Percentiles rank a stretch among this genome's conserved stretches.
These are phyloP conservation scores for Pichia exigua DNA, from an alignment of 805 yeast species.

Conservation along the genomic window DNA sequence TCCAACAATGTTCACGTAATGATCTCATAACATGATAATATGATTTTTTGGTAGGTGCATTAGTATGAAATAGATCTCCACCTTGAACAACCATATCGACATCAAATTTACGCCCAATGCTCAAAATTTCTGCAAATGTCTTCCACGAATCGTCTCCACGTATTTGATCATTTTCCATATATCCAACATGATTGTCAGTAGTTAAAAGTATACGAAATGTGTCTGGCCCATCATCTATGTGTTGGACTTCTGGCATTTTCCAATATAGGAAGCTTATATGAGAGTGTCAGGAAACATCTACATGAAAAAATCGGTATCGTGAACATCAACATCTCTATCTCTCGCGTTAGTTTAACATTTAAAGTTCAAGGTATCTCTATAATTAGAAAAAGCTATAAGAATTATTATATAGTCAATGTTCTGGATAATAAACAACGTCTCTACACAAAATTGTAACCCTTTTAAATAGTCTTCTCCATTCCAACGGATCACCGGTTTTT, in stretches of 20 bases:
- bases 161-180: conserved; percentile 80
- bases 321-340: background rate
- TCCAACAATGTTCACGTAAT: conserved; percentile 65
- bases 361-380: background rate
- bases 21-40: conserved; percentile 74
- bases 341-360: background rate
- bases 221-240: conserved; percentile 45
- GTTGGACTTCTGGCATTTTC: conserved; percentile 33
- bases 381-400: too few relatives aligned
- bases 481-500: conserved; percentile 59
- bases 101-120: conserved; percentile 57
- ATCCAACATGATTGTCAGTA: conserved; percentile 96
- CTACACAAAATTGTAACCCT: conserved; percentile 48
- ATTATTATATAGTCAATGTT: background rate
- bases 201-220: conserved; percentile 76
- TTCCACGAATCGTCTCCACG: conserved; percentile 85
- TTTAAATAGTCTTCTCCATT: conserved; percentile 64
- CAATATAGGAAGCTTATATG: background rate
- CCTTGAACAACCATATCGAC: conserved; percentile 88
- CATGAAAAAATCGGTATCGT: too few relatives aligned
- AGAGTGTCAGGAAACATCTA: too few relatives aligned
- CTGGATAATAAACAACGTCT: conserved; percentile 37
- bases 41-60: conserved; percentile 82
- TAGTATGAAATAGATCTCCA: conserved; percentile 88
- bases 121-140: conserved; percentile 79